Evolutionary conservation across 169 alveolate species (phyloP), one percentile per base, ranked within the genome.

Genomic region (Eimeria necatrix): DNA sequence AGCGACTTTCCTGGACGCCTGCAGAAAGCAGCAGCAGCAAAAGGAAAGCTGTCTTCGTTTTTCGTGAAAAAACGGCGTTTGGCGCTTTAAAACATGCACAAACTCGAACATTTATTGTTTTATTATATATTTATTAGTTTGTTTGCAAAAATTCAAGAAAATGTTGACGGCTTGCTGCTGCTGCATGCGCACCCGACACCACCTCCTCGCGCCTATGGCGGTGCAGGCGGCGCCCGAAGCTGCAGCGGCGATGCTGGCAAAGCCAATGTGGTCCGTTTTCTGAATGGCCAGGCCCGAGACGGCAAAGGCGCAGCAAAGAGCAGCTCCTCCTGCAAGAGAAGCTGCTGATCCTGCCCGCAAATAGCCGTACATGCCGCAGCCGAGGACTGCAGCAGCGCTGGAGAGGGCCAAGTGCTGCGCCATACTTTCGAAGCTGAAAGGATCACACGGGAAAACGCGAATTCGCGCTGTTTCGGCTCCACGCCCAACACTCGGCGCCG

Each of bases 161-260:
- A 32, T 32, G 2, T 32, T 32, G 41, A 32, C 41, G 41, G 3
- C 41, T 32, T 32, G 41, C 41, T 32, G 41, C 41, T 32, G 41
- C 41, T 32, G 41, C 41, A 32, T 32, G 68, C 68, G 20, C 20
- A 56, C 68, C 68, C 68, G 68, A 14, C 22, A 10, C 22, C 12
- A 56, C 20, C 68, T 10, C 68, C 68, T 56, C 68, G 68, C 68
- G 68, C 68, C 68, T 56, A 56, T 56, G 68, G 68, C 68, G 68
- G 68, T 56, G 68, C 68, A 56, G 68, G 68, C 68, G 12, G 68
- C 68, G 12, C 68, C 68, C 22, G 68, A 10, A 14, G 68, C 68
- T 14, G 68, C 68, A 56, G 68, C 68, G 20, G 68, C 68, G 68
- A 56, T 56, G 68, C 22, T 14, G 20, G 68, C 68, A 56, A 14